Evolutionary conservation across 192 early-diverging fungal genomes (phyloP).

Genomic region (Coemansia sp.): DNA sequence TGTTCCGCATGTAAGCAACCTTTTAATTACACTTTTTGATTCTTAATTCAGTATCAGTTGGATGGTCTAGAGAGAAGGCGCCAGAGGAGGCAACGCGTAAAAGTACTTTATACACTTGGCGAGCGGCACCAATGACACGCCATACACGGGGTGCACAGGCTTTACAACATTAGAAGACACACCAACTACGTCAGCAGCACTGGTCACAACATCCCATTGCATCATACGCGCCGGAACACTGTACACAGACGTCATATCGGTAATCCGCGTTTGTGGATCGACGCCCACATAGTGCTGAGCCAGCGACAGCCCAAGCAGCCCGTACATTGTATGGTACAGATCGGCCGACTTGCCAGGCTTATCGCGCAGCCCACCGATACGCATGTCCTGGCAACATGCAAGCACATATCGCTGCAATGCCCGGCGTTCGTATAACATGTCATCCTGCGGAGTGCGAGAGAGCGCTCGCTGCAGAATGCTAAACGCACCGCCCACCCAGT

Average conservation of each 20-base stretch:
- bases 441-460: slow-evolving; percentile 49
- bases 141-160: slow-evolving; percentile 48
- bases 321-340: slow-evolving; percentile 95
- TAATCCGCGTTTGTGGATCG: slow-evolving; percentile 16
- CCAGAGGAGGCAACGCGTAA: slow-evolving; percentile 33
- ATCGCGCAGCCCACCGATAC: slow-evolving; percentile 80
- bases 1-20: slow-evolving; percentile 85
- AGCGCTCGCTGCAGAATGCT: slow-evolving; percentile 63
- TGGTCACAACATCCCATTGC: slow-evolving; percentile 38
- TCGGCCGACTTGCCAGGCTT: slow-evolving; percentile 91
- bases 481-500: slow-evolving; percentile 87
- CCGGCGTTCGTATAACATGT: slow-evolving; percentile 51
- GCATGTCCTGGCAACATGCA: slow-evolving; percentile 73
- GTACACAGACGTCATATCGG: slow-evolving; percentile 29
- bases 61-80: slow-evolving; percentile 12
- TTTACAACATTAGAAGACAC: slow-evolving; percentile 22
- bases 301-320: slow-evolving; percentile 79
- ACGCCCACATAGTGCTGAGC: slow-evolving; percentile 73
- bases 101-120: slow-evolving; percentile 44
- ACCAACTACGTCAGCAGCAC: slow-evolving; percentile 20
- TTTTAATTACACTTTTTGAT: too few relatives aligned
- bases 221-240: slow-evolving; percentile 48
- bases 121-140: slow-evolving; percentile 32
- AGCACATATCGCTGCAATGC: slow-evolving; percentile 87
- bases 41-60: too few relatives aligned